Evolutionary conservation across 169 alveolate genomes (phyloP).

Genomic region (Cryptosporidium felis): DNA sequence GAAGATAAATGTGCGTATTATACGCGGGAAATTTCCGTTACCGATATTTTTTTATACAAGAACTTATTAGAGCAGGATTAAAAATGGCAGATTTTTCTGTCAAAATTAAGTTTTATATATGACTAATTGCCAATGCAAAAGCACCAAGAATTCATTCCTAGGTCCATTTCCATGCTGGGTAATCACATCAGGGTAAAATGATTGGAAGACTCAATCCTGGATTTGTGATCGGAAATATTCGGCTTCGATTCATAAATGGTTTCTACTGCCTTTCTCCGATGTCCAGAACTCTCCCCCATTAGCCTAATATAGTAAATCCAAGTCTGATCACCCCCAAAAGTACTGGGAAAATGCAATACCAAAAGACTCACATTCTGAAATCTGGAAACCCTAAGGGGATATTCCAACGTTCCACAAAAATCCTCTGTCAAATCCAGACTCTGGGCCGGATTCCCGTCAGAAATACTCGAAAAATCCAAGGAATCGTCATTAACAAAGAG

Average conservation of each 20-base stretch:
- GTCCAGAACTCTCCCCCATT: slow-evolving; percentile 77
- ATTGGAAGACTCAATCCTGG: slow-evolving; percentile 1
- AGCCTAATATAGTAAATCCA: slow-evolving; percentile 77
- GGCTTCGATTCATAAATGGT: slow-evolving; percentile 74
- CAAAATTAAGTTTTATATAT: too few species aligned
- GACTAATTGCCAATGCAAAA: too few species aligned
- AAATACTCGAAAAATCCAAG: slow-evolving; percentile 78
- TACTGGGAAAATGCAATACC: slow-evolving; percentile 76
- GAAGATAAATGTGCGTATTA: slow-evolving; percentile 20
- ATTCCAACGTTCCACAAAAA: slow-evolving; percentile 81
- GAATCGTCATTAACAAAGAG: slow-evolving; percentile 78
- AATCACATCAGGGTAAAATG: not conserved
- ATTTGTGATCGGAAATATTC: slow-evolving; percentile 58
- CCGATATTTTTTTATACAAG: too few species aligned
- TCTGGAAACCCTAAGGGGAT: slow-evolving; percentile 79
- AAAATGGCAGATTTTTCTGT: too few species aligned
- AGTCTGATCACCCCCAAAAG: slow-evolving; percentile 77
- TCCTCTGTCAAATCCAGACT: slow-evolving; percentile 78
- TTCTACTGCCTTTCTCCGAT: slow-evolving; percentile 78
- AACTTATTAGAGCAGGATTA: too few species aligned
- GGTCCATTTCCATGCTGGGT: not conserved
- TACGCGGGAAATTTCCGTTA: slow-evolving; percentile 20
- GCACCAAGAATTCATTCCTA: too few species aligned
- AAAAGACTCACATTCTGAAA: slow-evolving; percentile 77
- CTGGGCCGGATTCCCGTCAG: slow-evolving; percentile 77